Base-by-base conservation (phyloP, 768 basidiomycete genomes). In the Lepiota subincarnata region DNA sequence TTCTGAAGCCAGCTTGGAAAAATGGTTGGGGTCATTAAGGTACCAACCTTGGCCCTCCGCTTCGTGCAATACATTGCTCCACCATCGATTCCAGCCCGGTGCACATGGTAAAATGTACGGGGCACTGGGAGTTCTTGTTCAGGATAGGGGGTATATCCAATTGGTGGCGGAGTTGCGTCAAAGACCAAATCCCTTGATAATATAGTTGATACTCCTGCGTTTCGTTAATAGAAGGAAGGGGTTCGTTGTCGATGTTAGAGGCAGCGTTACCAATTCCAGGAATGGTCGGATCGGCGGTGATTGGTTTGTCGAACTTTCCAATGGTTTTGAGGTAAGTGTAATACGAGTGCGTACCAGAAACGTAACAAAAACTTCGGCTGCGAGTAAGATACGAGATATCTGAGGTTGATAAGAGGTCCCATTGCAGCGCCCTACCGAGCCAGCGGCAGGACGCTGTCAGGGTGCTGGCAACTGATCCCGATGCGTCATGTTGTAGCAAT, bases 111-210 rank as follows among this genome's bases (percentile, higher is more conserved):
- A 4, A 4, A 28, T 53, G 43, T 10, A 36, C 31, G 13, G 36
- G 4, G 19, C 51, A 53, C 6, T 43, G 13, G 11, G 35, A 37
- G 36, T 46, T 53, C 36, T 53, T 16, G 6, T 16, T 14, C 6
- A 53, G n/a, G 22, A 28, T 45, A 1, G 51, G 51, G 0, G 44
- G 35, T 40, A 4, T 20, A 2, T 14, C 37, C 14, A 45, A 14
- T 22, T 31, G 24, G 10, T 13, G 36, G 12, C 51, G 34, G 7
- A 46, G 22, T 24, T 26, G 37, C 3, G 44, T 19, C 16, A 46
- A 45, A 11, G 51, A 53, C 51, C 51, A 53, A 18, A 53, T 46
- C 2, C 36, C 44, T 1, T n/a, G 6, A 18, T 24, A 24, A n/a
- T n/a, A n/a, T 12, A 53, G 31, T 11, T 43, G 36, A 4, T 7